phyloP scores from a whole-genome alignment of 257 asterid genomes.

The Coffea canephora region DNA sequence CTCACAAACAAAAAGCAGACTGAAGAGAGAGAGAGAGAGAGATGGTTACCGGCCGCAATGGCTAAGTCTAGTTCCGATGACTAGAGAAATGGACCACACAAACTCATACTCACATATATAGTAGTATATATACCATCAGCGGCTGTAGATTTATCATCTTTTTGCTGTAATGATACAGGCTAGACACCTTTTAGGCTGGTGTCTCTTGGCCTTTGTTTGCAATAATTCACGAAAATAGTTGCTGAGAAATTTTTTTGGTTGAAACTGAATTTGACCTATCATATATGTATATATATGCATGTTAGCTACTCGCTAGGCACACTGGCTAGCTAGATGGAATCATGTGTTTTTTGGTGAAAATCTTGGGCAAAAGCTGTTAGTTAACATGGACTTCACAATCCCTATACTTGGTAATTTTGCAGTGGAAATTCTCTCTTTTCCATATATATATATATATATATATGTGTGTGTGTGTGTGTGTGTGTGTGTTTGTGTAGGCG shows the following conservation, averaged over 20 bases:
- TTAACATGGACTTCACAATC: not conserved
- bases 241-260: not conserved
- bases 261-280: conserved; percentile 15
- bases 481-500: not conserved
- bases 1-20: not conserved
- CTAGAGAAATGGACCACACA: conserved; percentile 15
- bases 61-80: not conserved
- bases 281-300: conserved; percentile 9
- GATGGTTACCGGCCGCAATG: not conserved
- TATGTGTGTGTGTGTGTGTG: no score
- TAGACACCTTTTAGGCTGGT: conserved; percentile 13
- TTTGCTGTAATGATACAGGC: conserved; percentile 19
- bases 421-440: not conserved
- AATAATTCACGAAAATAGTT: not conserved
- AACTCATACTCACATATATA: conserved; percentile 7
- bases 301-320: not conserved
- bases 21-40: not conserved
- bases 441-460: no score
- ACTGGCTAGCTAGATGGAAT: conserved; percentile 8
- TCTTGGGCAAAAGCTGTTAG: not conserved
- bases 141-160: conserved; percentile 17
- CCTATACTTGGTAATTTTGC: not conserved
- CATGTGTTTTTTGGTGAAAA: conserved; percentile 6
- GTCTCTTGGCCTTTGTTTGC: conserved; percentile 2
- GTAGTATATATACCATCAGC: not conserved